Percentiles rank a stretch among this genome's conserved stretches.
phyloP scores from a whole-genome alignment of 306 rosid species.

The Carpinus viminea region DNA sequence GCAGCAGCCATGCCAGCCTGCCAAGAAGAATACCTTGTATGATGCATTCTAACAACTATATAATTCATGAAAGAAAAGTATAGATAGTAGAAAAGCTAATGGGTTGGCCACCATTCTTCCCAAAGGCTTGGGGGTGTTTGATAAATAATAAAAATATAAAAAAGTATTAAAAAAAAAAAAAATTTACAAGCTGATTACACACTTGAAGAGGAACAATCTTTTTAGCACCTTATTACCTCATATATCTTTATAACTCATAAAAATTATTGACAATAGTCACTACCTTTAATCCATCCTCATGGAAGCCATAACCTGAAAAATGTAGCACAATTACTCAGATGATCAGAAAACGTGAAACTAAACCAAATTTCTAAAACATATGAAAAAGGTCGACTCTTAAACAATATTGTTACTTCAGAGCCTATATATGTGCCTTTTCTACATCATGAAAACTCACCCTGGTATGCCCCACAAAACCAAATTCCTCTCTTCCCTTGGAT shows the following conservation, averaged over 20 bases:
- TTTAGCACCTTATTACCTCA: not conserved
- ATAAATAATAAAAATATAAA: no score
- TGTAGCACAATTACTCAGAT: slow-evolving; percentile 15
- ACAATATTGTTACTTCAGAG: not conserved
- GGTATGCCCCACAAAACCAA: slow-evolving; percentile 94
- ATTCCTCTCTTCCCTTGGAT: slow-evolving; percentile 91
- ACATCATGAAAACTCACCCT: slow-evolving; percentile 47
- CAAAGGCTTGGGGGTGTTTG: not conserved
- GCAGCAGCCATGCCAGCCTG: slow-evolving; percentile 92
- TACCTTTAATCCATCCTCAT: slow-evolving; percentile 95
- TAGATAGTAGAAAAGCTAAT: not conserved
- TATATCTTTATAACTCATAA: slow-evolving; percentile 9
- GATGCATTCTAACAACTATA: not conserved
- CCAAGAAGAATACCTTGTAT: slow-evolving; percentile 21
- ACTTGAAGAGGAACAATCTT: not conserved
- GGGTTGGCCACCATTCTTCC: not conserved
- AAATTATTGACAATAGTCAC: not conserved
- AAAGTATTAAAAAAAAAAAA: not conserved
- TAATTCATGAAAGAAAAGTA: not conserved
- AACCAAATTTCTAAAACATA: not conserved
- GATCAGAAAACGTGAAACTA: not conserved
- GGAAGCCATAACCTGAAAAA: slow-evolving; percentile 89
- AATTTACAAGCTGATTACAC: not conserved
- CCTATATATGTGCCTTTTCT: not conserved
- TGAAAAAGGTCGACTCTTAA: not conserved